phyloP scores from a whole-genome alignment of 345 rosid genomes.

The Corchorus capsularis region DNA sequence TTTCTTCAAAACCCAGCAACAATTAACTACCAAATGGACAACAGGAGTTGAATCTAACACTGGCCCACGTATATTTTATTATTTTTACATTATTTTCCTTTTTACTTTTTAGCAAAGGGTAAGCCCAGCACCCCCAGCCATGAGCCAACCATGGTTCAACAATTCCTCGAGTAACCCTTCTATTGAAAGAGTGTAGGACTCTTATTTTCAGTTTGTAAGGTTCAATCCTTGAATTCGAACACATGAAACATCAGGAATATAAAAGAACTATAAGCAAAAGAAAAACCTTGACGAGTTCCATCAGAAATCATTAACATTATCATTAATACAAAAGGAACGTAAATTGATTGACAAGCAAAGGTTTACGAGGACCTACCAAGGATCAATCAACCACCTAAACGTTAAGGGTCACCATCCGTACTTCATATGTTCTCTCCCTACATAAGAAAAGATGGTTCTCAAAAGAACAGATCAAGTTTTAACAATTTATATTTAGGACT shows the following conservation, averaged over 20 bases:
- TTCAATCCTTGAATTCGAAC: too few relatives aligned
- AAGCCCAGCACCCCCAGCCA: too few relatives aligned
- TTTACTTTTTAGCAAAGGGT: background rate
- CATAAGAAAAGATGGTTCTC: background rate
- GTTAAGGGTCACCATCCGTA: background rate
- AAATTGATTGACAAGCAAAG: background rate
- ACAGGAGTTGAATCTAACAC: background rate
- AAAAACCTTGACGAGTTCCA: background rate
- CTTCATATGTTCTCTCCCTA: background rate
- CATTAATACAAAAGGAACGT: too few relatives aligned
- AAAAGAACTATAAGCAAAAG: too few relatives aligned
- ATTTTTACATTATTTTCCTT: background rate
- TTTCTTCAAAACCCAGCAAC: constrained; percentile 8
- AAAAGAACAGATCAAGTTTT: background rate
- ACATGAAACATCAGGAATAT: too few relatives aligned
- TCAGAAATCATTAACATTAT: background rate
- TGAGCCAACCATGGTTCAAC: background rate
- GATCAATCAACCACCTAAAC: background rate
- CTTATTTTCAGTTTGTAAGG: background rate
- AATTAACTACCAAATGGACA: background rate
- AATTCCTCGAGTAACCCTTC: too few relatives aligned
- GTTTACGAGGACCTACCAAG: background rate
- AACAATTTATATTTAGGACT: background rate
- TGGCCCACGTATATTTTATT: background rate
- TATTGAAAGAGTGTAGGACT: too few relatives aligned